phyloP scores from a whole-genome alignment of 2,329 filamentous ascomycete genomes.

The Fusarium pseudocircinatum region DNA sequence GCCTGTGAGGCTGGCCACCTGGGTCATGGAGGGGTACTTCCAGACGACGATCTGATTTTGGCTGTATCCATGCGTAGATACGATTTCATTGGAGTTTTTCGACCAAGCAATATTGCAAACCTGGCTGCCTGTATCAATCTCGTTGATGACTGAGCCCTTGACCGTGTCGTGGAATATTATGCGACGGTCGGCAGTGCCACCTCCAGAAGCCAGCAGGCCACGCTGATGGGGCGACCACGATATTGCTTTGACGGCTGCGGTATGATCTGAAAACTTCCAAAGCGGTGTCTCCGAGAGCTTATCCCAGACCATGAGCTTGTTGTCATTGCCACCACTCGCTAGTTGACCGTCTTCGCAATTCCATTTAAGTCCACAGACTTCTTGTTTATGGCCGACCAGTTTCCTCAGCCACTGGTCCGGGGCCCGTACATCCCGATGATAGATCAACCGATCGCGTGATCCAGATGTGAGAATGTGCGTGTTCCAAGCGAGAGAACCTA shows the following conservation, averaged over 20 bases:
- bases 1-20: constrained; percentile 92
- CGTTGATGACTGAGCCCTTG: constrained; percentile 81
- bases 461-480: constrained; percentile 97
- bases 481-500: constrained; percentile 96
- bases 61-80: constrained; percentile 95
- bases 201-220: constrained; percentile 92
- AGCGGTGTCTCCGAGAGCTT: constrained; percentile 91
- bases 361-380: constrained; percentile 97
- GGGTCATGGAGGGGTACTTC: constrained; percentile 99
- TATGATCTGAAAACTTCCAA: constrained; percentile 95
- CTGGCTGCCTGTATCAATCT: constrained; percentile 95
- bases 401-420: constrained; percentile 90
- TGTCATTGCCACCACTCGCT: constrained; percentile 96
- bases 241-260: constrained; percentile 96
- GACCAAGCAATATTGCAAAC: constrained; percentile 99
- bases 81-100: constrained; percentile 97
- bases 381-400: constrained; percentile 94
- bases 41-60: constrained; percentile 99
- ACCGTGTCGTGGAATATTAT: constrained; percentile 99
- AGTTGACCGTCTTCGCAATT: constrained; percentile 96
- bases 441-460: constrained; percentile 91
- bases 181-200: constrained; percentile 92
- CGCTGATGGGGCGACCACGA: constrained; percentile 97
- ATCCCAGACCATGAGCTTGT: constrained; percentile 99
- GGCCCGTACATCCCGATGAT: constrained; percentile 92